These are phyloP conservation scores for Torulaspora indica DNA, from an alignment of 805 yeast genomes.

Conservation along the genomic window DNA sequence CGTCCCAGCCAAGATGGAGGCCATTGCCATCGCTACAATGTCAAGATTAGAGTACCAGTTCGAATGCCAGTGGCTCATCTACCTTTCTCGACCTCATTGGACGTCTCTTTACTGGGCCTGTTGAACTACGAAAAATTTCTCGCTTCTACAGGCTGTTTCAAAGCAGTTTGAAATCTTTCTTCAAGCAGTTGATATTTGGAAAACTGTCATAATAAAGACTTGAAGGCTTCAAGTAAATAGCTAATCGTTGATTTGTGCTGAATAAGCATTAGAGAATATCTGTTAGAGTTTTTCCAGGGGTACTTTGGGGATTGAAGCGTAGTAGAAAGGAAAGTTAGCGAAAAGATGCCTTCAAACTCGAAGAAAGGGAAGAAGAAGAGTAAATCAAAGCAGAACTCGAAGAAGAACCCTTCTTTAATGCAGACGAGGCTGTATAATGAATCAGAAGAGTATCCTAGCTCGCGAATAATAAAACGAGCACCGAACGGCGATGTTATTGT, in stretches of 20 bases:
- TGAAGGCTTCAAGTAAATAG: neutral
- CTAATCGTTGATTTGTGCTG: neutral
- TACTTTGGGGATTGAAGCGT: neutral
- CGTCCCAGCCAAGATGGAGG: too few species aligned
- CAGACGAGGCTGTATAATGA: slow-evolving; percentile 51
- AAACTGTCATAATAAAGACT: neutral
- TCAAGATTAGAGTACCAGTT: too few species aligned
- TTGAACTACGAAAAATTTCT: slow-evolving; percentile 11
- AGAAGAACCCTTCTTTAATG: slow-evolving; percentile 13
- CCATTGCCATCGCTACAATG: too few species aligned
- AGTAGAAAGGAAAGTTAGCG: neutral
- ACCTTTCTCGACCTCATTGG: neutral
- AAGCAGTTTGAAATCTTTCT: slow-evolving; percentile 4
- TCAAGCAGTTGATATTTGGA: neutral
- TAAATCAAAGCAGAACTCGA: slow-evolving; percentile 21
- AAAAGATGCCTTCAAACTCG: slow-evolving; percentile 26
- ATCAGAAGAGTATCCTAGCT: slow-evolving; percentile 62
- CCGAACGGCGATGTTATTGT: slow-evolving; percentile 76
- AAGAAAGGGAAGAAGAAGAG: slow-evolving; percentile 31
- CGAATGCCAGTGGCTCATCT: too few species aligned
- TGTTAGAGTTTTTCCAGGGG: neutral
- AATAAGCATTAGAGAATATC: neutral
- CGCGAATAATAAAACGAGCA: slow-evolving; percentile 64
- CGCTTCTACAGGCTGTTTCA: slow-evolving; percentile 9
- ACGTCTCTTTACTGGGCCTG: neutral